Conservation (phyloP, 2,329 filamentous ascomycete species). For the Scleromitrula shiraiana region DNA sequence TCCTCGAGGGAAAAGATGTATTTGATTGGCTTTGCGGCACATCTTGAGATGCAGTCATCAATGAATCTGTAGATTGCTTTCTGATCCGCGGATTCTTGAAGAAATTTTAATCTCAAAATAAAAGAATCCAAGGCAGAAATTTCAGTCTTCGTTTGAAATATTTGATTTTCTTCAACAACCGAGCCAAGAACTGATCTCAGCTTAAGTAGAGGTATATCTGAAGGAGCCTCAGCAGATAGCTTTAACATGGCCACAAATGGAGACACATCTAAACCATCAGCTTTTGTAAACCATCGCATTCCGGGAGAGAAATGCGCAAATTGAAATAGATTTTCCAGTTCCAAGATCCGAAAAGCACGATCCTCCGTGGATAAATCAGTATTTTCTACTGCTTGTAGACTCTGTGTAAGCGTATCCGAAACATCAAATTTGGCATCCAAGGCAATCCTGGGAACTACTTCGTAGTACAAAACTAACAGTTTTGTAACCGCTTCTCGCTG, state of each 20-base stretch:
- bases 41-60: constrained; percentile 74
- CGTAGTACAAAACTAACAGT: constrained; percentile 76
- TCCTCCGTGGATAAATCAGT: constrained; percentile 36
- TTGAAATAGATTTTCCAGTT: constrained; percentile 72
- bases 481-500: constrained; percentile 74
- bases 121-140: constrained; percentile 40
- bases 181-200: constrained; percentile 49
- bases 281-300: constrained; percentile 86
- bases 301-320: constrained; percentile 74
- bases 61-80: constrained; percentile 58
- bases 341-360: constrained; percentile 54
- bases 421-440: constrained; percentile 84
- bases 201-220: constrained; percentile 41
- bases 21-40: constrained; percentile 69
- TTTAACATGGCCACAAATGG: constrained; percentile 66
- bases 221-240: constrained; percentile 43
- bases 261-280: constrained; percentile 52
- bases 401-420: constrained; percentile 63
- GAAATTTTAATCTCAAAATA: constrained; percentile 31
- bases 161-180: constrained; percentile 56
- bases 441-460: constrained; percentile 69
- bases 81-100: constrained; percentile 29
- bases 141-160: constrained; percentile 46
- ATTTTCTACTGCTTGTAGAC: constrained; percentile 54
- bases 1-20: constrained; percentile 66